phyloP scores from a whole-genome alignment of 1,284 basidiomycete genomes.

The Stygiomarasmius scandens region DNA sequence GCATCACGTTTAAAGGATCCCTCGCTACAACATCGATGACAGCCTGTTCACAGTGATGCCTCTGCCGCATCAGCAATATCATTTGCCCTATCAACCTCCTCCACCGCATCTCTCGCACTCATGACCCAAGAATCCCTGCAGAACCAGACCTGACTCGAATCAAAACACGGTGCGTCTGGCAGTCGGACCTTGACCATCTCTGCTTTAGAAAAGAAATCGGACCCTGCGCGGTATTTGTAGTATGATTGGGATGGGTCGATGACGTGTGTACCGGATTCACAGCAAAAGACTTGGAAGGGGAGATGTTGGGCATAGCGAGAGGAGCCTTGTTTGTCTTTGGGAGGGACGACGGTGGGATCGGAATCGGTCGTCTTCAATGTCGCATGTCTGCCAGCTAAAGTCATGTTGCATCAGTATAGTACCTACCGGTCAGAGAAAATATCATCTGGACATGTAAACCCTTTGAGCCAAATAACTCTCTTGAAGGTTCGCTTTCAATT shows the following conservation, averaged over 20 bases:
- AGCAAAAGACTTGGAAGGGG: constrained; percentile 96
- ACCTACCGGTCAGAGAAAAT: constrained; percentile 91
- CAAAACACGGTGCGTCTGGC: constrained; percentile 87
- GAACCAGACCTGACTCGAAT: constrained; percentile 94
- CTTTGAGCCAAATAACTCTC: constrained; percentile 94
- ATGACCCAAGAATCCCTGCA: constrained; percentile 91
- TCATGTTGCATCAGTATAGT: background rate
- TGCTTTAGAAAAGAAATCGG: constrained; percentile 64
- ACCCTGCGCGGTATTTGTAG: constrained; percentile 87
- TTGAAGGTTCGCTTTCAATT: constrained; percentile 81
- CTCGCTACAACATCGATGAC: constrained; percentile 39
- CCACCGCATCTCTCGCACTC: constrained; percentile 76
- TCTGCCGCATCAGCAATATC: constrained; percentile 23
- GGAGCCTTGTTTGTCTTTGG: constrained; percentile 79
- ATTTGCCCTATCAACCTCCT: constrained; percentile 47
- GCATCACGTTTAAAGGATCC: constrained; percentile 32
- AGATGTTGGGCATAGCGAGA: constrained; percentile 86
- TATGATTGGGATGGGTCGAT: constrained; percentile 93
- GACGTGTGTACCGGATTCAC: constrained; percentile 93
- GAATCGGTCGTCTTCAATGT: constrained; percentile 95
- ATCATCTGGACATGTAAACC: constrained; percentile 96
- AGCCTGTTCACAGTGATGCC: constrained; percentile 7
- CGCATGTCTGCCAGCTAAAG: constrained; percentile 87
- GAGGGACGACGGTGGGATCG: constrained; percentile 90
- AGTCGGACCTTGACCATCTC: too few relatives aligned